Base-by-base conservation (phyloP, 352 stramenopile genomes). In the Pythium guiyangense region DNA sequence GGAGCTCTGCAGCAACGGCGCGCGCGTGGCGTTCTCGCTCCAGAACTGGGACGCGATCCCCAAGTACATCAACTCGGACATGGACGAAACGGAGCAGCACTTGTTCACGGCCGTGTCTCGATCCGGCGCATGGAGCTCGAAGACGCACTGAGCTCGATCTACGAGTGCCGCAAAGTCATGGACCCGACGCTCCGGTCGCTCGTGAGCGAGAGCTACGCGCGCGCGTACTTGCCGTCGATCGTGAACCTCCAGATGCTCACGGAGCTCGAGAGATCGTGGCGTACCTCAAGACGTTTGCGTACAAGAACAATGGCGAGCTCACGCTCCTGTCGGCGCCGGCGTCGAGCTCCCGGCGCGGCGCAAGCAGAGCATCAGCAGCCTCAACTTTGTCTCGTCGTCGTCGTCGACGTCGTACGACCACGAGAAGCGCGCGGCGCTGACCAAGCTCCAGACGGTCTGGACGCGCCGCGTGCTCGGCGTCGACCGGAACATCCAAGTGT, bases 201-300 rank as follows among this genome's bases (percentile, higher is more conserved):
- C 34, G 94, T 99, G 59, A 96, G 93, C 56, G 97, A 99, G 66
- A 98, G 86, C 49, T 99, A 99, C 66, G 88, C 84, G 54, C 88
- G 98, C 14, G 96, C 96, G 14, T 99, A 99, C 66, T 73, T 89
- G 53, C 90, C 88, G 35, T 96, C 92, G 42, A 97, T 99, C 65
- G 97, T 99, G 22, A 97, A 96, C 60, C 82, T 99, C 50, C 97
- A 99, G 73, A 96, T 96, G 67, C 84, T 99, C 17, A 94, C 95
- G 3, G 97, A 99, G 74, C 68, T 99, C 12, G 88, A 97, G 88
- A 96, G 61, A 92, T 96, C 40, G 74, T 97, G 11, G 70, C 81
- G 27, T 93, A 94, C 59, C 59, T 95, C 53, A 86, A 90, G 62
- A 82, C 68, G 42, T 90, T 89, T 64, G 74, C 80, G 10, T 73